Base-by-base conservation (phyloP, 495 filamentous ascomycete genomes). In the Viridothelium virens region DNA sequence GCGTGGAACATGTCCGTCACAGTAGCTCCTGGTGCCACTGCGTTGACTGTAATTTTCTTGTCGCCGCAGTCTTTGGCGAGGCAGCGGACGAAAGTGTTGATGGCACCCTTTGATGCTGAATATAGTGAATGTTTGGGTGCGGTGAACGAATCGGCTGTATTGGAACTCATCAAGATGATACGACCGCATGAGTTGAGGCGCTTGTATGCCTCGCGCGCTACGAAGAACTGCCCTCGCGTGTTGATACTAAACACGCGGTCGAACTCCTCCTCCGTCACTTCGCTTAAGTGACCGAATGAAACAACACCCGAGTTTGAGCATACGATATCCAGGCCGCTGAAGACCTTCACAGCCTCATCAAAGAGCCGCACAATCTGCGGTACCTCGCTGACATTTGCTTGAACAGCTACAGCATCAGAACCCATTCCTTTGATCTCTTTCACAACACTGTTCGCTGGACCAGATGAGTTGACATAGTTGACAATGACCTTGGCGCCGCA, bases 41-140 rank as follows among this genome's bases (percentile, higher is more conserved):
- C 80, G 68, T 85, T 85, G 72, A 82, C 81, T n/a, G 82, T 85
- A 64, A 84, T 82, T 38, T 75, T 70, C 50, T 70, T 74, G n/a
- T 67, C 56, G 36, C 79, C 78, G 65, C 14, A 67, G 64, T 67
- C 66, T 44, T 74, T 74, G 46, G 79, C 75, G 53, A 81, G 77
- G 44, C 69, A 70, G 63, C 76, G 75, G 4, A 75, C 74, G 61
- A 81, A 74, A n/a, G 74, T 75, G 53, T 81, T 76, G 38, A 82
- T 70, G 33, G 80, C 79, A n/a, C 70, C 75, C 73, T 83, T 82
- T 69, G 71, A 75, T 16, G 74, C 79, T 9, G 75, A 75, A 70
- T 82, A 85, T 33, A 84, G 70, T 3, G 82, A 76, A 69, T 84
- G 83, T 68, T 79, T 78, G 39, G 78, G 79, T 6, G 84, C 78